Percentiles rank a stretch among this genome's conserved stretches.
Conservation (phyloP, 768 basidiomycete genomes). For the Omphalotus guepiniiformis region DNA sequence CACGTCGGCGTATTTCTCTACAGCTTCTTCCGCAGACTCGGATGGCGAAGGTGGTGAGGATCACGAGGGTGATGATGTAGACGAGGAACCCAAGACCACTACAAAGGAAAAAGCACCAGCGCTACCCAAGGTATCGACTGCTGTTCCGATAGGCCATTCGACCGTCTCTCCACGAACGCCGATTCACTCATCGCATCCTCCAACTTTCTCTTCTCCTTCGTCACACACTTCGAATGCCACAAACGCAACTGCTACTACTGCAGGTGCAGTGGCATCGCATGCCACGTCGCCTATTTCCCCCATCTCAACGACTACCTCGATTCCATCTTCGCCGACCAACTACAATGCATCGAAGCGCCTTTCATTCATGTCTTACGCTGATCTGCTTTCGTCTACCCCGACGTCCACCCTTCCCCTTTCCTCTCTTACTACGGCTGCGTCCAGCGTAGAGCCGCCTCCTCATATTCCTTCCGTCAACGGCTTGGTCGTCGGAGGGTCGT, state of each 20-base stretch:
- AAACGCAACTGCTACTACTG: too few relatives aligned
- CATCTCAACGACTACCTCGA: too few relatives aligned
- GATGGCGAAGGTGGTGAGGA: not conserved
- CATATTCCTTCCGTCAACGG: slow-evolving; percentile 64
- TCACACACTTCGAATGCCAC: too few relatives aligned
- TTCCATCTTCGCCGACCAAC: too few relatives aligned
- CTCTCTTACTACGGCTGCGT: slow-evolving; percentile 62
- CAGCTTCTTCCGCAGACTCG: not conserved
- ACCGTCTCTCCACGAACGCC: slow-evolving; percentile 12
- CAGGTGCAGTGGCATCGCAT: too few relatives aligned
- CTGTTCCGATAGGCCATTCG: slow-evolving; percentile 8
- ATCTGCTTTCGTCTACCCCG: slow-evolving; percentile 77
- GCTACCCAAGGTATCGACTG: slow-evolving; percentile 8
- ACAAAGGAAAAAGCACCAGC: slow-evolving; percentile 24
- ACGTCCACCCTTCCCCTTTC: slow-evolving; percentile 67
- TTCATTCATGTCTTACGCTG: slow-evolving; percentile 87
- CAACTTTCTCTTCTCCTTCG: slow-evolving; percentile 18
- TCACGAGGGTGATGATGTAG: slow-evolving; percentile 18
- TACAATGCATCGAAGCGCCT: slow-evolving; percentile 62
- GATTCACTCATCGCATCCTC: not conserved
- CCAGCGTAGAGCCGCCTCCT: slow-evolving; percentile 58
- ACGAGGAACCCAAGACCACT: slow-evolving; percentile 35
- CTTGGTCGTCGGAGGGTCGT: slow-evolving; percentile 15
- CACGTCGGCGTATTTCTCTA: slow-evolving; percentile 47
- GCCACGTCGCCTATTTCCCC: too few relatives aligned